phyloP scores from a whole-genome alignment of 306 rosid species.

The Prosopis cineraria region DNA sequence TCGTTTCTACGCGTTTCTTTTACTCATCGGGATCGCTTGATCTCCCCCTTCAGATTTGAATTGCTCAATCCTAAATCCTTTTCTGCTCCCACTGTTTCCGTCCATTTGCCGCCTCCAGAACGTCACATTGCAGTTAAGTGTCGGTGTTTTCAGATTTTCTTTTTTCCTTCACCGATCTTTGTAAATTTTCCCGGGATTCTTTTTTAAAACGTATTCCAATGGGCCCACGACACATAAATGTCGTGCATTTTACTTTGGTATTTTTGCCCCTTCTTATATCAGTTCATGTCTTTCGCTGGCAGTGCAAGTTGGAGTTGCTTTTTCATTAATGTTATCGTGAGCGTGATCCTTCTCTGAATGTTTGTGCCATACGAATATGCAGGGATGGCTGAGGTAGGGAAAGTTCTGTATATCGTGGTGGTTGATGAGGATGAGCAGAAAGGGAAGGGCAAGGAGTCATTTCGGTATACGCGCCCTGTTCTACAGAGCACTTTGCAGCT shows the following conservation, averaged over 20 bases:
- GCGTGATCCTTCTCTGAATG: neutral
- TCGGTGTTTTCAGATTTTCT: neutral
- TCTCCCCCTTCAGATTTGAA: neutral
- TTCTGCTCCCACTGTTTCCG: neutral
- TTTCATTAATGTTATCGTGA: neutral
- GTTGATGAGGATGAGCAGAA: constrained; percentile 57
- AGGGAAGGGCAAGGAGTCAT: constrained; percentile 61
- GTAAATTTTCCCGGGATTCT: neutral
- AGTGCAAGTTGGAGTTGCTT: constrained; percentile 26
- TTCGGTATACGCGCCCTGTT: constrained; percentile 75
- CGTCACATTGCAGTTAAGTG: neutral
- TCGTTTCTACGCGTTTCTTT: neutral
- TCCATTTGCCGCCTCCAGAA: neutral
- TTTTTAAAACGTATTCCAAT: neutral
- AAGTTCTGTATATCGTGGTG: constrained; percentile 71
- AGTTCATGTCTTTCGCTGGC: constrained; percentile 28
- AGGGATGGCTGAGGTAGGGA: constrained; percentile 42
- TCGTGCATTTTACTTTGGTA: neutral
- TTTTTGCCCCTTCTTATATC: neutral
- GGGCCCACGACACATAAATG: constrained; percentile 26
- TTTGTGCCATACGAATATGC: neutral
- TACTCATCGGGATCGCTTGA: neutral
- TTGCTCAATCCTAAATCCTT: neutral
- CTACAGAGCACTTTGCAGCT: constrained; percentile 86
- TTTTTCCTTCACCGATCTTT: neutral